phyloP scores from a whole-genome alignment of 192 early-diverging fungal species.

The Entomortierella beljakovae region DNA sequence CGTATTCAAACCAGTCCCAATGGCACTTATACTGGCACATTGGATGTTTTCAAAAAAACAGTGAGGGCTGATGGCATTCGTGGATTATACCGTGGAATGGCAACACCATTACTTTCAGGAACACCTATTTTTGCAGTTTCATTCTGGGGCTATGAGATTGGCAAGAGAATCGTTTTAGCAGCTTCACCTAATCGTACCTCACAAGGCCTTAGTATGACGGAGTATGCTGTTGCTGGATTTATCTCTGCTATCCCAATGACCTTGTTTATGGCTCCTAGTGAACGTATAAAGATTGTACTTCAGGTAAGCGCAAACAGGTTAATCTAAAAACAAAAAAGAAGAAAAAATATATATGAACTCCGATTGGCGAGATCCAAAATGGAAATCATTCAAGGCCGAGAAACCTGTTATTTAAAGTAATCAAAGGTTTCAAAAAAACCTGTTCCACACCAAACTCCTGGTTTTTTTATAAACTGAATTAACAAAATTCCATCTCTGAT shows the following conservation, averaged over 20 bases:
- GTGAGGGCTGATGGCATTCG: conserved; percentile 90
- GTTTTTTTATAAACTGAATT: too few species aligned
- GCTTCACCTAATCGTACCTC: conserved; percentile 67
- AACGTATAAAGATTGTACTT: conserved; percentile 95
- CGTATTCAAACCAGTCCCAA: conserved; percentile 92
- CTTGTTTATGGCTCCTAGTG: conserved; percentile 93
- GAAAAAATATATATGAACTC: too few species aligned
- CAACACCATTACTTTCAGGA: conserved; percentile 90
- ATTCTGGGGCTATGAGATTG: conserved; percentile 92
- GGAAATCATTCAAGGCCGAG: too few species aligned
- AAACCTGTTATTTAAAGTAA: too few species aligned
- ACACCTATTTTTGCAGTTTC: conserved; percentile 97
- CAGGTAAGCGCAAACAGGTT: too few species aligned
- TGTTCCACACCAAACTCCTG: too few species aligned
- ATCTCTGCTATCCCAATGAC: conserved; percentile 98
- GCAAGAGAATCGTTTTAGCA: conserved; percentile 74
- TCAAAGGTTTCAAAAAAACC: too few species aligned
- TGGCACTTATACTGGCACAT: conserved; percentile 82
- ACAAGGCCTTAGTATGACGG: conserved; percentile 73
- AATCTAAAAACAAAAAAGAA: too few species aligned
- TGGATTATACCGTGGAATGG: conserved; percentile 97
- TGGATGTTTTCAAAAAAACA: conserved; percentile 92
- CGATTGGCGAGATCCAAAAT: too few species aligned
- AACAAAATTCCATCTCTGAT: conserved; percentile 14
- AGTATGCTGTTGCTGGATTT: conserved; percentile 90